A percentile compares a stretch with the other conserved stretches of the same genome.
phyloP scores from a whole-genome alignment of 345 rosid genomes.

The Noccaea bulbosa region DNA sequence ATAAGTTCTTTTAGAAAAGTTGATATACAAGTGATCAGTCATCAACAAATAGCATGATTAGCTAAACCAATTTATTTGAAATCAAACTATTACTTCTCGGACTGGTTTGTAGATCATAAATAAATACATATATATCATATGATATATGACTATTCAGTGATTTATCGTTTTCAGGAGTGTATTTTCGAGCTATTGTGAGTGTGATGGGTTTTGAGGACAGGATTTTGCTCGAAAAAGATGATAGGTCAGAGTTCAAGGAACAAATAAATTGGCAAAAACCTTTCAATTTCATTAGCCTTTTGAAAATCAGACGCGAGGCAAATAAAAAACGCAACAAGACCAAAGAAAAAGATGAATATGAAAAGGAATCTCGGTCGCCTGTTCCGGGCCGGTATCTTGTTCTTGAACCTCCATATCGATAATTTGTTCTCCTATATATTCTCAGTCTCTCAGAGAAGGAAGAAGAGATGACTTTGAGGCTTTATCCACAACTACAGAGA shows the following conservation, averaged over 20 bases:
- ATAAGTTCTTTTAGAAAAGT: no score
- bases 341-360: constrained; percentile 42
- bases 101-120: no score
- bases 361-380: not conserved
- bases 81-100: no score
- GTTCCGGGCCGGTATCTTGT: constrained; percentile 14
- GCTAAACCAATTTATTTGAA: no score
- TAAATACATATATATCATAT: no score
- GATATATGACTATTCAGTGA: no score
- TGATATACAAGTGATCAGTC: no score
- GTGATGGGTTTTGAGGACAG: no score
- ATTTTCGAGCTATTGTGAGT: no score
- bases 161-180: no score
- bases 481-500: constrained; percentile 21
- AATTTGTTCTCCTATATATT: constrained; percentile 3
- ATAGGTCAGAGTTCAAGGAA: not conserved
- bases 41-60: no score
- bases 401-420: constrained; percentile 40
- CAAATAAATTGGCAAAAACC: not conserved
- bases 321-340: constrained; percentile 47
- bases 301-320: constrained; percentile 66
- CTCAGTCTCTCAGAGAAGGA: constrained; percentile 3
- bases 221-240: no score
- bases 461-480: constrained; percentile 2
- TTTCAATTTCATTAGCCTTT: constrained; percentile 57